Percentiles rank a stretch among this genome's conserved stretches.
These are phyloP conservation scores for Hemisphaericaspora subhashii DNA, from an alignment of 1,139 yeast species.

Conservation along the genomic window DNA sequence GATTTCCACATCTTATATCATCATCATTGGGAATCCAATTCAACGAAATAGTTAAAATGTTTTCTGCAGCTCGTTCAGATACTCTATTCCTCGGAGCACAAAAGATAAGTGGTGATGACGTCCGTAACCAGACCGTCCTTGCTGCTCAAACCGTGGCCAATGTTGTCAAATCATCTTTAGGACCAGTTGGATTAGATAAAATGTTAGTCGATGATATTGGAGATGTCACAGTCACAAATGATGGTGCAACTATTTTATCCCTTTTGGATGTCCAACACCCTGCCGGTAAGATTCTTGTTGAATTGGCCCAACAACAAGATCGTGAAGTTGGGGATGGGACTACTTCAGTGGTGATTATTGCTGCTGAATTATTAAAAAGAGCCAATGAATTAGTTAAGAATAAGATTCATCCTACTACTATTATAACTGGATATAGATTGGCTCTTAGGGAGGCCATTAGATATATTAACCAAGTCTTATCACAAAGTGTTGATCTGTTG, in stretches of 20 bases:
- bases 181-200: conserved; percentile 98
- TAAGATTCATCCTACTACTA: conserved; percentile 96
- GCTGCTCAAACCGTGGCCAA: conserved; percentile 98
- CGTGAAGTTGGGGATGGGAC: conserved; percentile 99
- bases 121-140: conserved; percentile 91
- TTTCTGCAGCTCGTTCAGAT: conserved; percentile 76
- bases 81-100: conserved; percentile 95
- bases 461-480: conserved; percentile 81
- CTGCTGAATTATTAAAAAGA: conserved; percentile 85
- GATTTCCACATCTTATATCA: not conserved
- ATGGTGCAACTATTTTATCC: conserved; percentile 94
- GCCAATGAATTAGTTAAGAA: conserved; percentile 94
- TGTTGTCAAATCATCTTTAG: conserved; percentile 93
- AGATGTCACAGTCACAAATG: conserved; percentile 97
- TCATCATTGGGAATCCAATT: not conserved
- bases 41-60: conserved; percentile 26
- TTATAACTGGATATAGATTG: conserved; percentile 92
- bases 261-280: conserved; percentile 97
- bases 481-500: conserved; percentile 74
- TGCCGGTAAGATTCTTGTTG: conserved; percentile 95
- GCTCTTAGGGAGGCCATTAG: conserved; percentile 92
- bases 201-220: conserved; percentile 99
- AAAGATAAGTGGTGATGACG: conserved; percentile 93
- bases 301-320: conserved; percentile 97
- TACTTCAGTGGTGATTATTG: conserved; percentile 93